Evolutionary conservation across 2,329 filamentous ascomycete species (phyloP).

Genomic region (Exserohilum turcica): DNA sequence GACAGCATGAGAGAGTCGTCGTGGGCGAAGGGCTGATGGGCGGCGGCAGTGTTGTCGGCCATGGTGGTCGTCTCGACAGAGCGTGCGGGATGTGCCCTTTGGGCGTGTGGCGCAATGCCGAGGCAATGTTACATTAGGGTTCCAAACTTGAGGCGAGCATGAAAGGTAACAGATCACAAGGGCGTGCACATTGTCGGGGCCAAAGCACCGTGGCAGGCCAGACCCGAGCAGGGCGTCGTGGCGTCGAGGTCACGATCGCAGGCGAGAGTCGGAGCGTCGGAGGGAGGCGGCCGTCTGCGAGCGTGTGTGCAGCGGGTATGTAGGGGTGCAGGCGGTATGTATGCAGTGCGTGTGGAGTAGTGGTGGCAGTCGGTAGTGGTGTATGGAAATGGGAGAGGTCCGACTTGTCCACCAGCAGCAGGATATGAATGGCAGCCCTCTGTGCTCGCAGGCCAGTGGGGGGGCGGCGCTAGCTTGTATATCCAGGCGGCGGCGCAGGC

Average conservation of each 20-base stretch:
- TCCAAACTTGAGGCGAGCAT: not conserved
- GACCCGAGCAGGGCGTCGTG: no score
- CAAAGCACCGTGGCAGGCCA: slow-evolving; percentile 10
- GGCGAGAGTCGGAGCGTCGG: slow-evolving; percentile 12
- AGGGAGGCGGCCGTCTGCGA: no score
- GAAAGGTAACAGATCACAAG: slow-evolving; percentile 5
- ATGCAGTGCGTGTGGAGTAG: no score
- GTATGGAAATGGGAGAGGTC: slow-evolving; percentile 11
- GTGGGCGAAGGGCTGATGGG: slow-evolving; percentile 36
- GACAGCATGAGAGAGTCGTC: slow-evolving; percentile 43
- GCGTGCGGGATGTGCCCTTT: slow-evolving; percentile 22
- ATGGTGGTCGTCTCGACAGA: slow-evolving; percentile 26
- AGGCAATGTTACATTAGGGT: slow-evolving; percentile 30
- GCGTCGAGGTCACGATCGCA: no score
- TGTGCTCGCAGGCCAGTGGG: slow-evolving; percentile 17
- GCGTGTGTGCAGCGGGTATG: no score
- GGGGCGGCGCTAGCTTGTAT: slow-evolving; percentile 23
- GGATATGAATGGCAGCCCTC: slow-evolving; percentile 10
- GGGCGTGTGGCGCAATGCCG: slow-evolving; percentile 9
- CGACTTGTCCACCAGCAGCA: slow-evolving; percentile 28
- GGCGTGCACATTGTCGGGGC: not conserved
- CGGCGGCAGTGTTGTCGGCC: slow-evolving; percentile 36
- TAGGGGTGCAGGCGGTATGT: no score
- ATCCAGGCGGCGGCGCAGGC: slow-evolving; percentile 10
- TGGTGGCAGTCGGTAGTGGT: no score